Evolutionary conservation across 2,329 filamentous ascomycete species (phyloP).

Genomic region (Arachnopeziza araneosa): DNA sequence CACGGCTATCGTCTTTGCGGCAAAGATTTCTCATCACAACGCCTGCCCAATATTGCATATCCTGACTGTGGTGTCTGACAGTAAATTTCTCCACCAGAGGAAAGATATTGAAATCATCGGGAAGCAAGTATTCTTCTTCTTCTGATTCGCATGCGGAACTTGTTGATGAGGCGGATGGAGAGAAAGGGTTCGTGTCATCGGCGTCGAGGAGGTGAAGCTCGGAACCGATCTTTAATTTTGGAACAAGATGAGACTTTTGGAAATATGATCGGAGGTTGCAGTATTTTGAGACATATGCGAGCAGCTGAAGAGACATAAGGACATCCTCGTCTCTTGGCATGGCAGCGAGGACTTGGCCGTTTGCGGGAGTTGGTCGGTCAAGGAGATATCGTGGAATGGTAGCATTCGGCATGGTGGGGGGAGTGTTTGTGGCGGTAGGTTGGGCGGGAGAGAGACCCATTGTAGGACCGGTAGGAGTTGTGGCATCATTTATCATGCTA

Average conservation of each 20-base stretch:
- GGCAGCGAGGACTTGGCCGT: conserved; percentile 72
- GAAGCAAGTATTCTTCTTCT: conserved; percentile 76
- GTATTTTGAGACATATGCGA: conserved; percentile 98
- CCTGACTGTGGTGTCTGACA: conserved; percentile 85
- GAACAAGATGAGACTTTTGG: conserved; percentile 89
- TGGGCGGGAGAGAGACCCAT: conserved; percentile 66
- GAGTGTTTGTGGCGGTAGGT: conserved; percentile 56
- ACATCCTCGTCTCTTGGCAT: conserved; percentile 98
- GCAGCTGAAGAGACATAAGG: conserved; percentile 91
- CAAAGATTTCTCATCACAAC: conserved; percentile 99
- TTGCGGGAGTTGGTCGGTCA: conserved; percentile 61
- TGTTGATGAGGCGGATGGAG: conserved; percentile 25
- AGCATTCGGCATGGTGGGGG: conserved; percentile 68
- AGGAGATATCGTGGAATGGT: conserved; percentile 75
- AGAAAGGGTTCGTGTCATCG: conserved; percentile 43
- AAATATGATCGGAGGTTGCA: conserved; percentile 95
- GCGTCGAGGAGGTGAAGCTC: conserved; percentile 78
- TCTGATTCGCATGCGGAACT: conserved; percentile 36
- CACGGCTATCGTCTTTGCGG: conserved; percentile 91
- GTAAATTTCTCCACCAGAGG: conserved; percentile 98
- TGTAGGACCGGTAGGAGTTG: conserved; percentile 59
- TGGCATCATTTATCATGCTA: conserved; percentile 69
- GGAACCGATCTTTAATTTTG: conserved; percentile 81
- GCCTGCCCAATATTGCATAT: conserved; percentile 99
- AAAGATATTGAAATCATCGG: conserved; percentile 97